phyloP scores from a whole-genome alignment of 768 basidiomycete species.

The Pleurotus pulmonarius region DNA sequence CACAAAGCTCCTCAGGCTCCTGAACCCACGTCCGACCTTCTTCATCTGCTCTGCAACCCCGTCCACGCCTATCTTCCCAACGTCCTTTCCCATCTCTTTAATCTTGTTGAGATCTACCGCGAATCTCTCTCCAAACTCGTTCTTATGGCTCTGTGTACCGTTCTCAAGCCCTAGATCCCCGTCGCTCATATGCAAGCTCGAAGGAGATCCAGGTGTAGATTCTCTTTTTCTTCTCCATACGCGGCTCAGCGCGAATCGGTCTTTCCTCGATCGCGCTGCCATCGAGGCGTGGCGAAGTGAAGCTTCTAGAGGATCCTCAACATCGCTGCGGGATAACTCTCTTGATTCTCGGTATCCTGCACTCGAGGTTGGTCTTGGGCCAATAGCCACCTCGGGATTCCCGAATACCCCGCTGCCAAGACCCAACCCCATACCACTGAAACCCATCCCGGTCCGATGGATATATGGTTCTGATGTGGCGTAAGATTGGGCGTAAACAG shows the following conservation, averaged over 20 bases:
- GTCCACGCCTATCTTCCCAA: constrained; percentile 1
- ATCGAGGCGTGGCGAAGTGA: background rate
- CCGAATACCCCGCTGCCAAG: constrained; percentile 2
- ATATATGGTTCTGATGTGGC: background rate
- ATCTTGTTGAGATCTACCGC: background rate
- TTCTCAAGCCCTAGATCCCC: background rate
- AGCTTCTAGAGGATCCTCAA: background rate
- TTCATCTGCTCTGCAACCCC: constrained; percentile 2
- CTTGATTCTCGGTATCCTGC: constrained; percentile 2
- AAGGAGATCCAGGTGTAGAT: background rate
- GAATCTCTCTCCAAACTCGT: background rate
- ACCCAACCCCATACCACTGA: constrained; percentile 1
- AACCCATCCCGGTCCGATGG: constrained; percentile 1
- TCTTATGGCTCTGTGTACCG: background rate
- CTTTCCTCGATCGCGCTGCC: background rate
- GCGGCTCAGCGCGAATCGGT: background rate
- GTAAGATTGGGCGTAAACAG: constrained; percentile 4
- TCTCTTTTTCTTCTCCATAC: background rate
- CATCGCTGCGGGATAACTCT: background rate
- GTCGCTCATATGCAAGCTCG: background rate
- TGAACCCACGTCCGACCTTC: constrained; percentile 6
- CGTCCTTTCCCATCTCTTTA: constrained; percentile 3
- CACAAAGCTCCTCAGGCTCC: background rate
- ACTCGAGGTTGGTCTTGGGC: constrained; percentile 2
- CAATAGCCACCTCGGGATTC: constrained; percentile 1